Evolutionary conservation across 2,329 filamentous ascomycete genomes (phyloP).

Genomic region (Fusarium sp.): DNA sequence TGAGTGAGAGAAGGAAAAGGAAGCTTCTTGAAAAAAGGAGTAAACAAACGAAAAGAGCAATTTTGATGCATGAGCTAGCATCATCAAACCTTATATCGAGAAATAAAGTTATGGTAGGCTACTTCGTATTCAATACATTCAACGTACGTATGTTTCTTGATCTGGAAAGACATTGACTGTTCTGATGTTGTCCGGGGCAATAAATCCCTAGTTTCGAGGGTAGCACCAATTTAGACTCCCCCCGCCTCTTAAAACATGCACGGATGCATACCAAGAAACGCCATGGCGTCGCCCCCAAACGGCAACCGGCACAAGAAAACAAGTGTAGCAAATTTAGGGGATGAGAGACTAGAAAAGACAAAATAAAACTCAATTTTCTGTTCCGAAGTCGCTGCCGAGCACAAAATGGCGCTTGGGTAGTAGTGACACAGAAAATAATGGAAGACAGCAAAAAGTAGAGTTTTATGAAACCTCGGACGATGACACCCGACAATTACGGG

Average conservation of each 20-base stretch:
- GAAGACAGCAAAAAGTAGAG: background rate
- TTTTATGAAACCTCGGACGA: conserved; percentile 4
- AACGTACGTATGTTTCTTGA: background rate
- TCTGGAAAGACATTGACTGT: background rate
- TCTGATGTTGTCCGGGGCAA: conserved; percentile 27
- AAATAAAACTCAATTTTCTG: conserved; percentile 15
- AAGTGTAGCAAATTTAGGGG: background rate
- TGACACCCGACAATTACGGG: conserved; percentile 15
- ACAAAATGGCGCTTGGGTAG: background rate
- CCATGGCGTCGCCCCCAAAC: conserved; percentile 21
- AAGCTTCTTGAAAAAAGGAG: background rate
- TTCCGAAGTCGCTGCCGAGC: conserved; percentile 12
- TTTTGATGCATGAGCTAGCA: background rate
- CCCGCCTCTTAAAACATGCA: conserved; percentile 16
- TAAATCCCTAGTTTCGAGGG: conserved; percentile 7
- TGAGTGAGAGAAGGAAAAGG: background rate
- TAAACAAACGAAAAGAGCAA: conserved; percentile 1
- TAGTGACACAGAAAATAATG: background rate
- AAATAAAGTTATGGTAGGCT: background rate
- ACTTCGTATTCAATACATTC: background rate
- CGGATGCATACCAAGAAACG: conserved; percentile 19
- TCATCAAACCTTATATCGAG: conserved; percentile 2
- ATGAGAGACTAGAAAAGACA: background rate
- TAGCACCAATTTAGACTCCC: conserved; percentile 8
- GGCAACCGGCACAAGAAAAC: conserved; percentile 25